Percentiles rank a stretch among this genome's conserved stretches.
phyloP scores from a whole-genome alignment of 345 rosid species.

The Bruguiera parviflora region DNA sequence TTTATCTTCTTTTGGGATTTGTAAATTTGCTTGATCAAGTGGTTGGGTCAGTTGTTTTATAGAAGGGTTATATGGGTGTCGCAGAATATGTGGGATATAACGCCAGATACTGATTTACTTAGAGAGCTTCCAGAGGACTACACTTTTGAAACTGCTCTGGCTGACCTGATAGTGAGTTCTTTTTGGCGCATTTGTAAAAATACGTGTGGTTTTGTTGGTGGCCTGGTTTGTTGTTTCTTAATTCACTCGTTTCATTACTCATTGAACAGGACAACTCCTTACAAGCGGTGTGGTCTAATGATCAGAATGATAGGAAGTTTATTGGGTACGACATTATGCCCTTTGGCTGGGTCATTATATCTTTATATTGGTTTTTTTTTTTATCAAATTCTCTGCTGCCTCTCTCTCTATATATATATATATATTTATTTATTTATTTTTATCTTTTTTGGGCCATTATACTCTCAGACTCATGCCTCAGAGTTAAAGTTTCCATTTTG shows the following conservation, averaged over 20 bases:
- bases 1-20: not conserved
- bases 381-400: too few relatives aligned
- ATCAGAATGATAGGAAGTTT: conserved; percentile 32
- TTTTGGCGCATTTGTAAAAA: not conserved
- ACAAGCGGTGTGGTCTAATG: conserved; percentile 67
- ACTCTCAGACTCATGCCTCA: not conserved
- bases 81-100: conserved; percentile 82
- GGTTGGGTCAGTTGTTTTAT: not conserved
- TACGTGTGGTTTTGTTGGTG: not conserved
- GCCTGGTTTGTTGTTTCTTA: not conserved
- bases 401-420: too few relatives aligned
- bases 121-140: conserved; percentile 61
- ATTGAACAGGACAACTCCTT: conserved; percentile 66
- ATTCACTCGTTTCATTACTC: conserved; percentile 9
- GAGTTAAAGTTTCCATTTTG: not conserved
- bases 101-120: conserved; percentile 58
- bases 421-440: too few relatives aligned
- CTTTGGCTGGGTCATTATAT: not conserved
- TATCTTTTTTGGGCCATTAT: not conserved
- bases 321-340: conserved; percentile 45
- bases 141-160: conserved; percentile 62
- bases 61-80: conserved; percentile 10
- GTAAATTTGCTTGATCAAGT: not conserved
- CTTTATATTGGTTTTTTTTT: not conserved
- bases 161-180: conserved; percentile 62